Conservation (phyloP, 164 flowering plant genomes). For the Piper longum region DNA sequence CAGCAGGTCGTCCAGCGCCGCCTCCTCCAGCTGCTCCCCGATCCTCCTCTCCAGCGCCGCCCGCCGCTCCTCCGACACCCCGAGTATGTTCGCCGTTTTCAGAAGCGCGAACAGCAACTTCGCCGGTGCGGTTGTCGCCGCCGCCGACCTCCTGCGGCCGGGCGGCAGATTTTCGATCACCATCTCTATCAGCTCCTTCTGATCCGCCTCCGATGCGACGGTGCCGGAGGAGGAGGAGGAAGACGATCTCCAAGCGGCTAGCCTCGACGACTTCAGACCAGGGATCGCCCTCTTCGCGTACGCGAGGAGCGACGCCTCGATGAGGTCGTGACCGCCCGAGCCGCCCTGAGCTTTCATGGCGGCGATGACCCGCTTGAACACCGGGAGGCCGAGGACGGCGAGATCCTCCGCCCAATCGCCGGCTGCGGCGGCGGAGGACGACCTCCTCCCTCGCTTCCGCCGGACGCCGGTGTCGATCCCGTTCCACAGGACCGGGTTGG, state of each 20-base stretch:
- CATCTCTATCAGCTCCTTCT: slow-evolving; percentile 54
- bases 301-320: slow-evolving; percentile 48
- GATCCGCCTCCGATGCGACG: slow-evolving; percentile 38
- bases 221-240: slow-evolving; percentile 4
- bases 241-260: slow-evolving; percentile 19
- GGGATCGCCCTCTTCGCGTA: slow-evolving; percentile 61
- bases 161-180: slow-evolving; percentile 41
- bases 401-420: slow-evolving; percentile 52
- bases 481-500: slow-evolving; percentile 27
- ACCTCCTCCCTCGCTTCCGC: slow-evolving; percentile 5
- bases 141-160: too few species aligned
- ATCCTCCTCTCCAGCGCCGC: slow-evolving; percentile 52
- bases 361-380: slow-evolving; percentile 41
- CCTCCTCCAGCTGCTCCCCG: slow-evolving; percentile 52
- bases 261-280: slow-evolving; percentile 31
- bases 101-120: slow-evolving; percentile 54
- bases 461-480: slow-evolving; percentile 30
- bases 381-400: slow-evolving; percentile 23
- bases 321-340: slow-evolving; percentile 23
- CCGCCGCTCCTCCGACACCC: slow-evolving; percentile 35
- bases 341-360: slow-evolving; percentile 34
- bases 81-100: slow-evolving; percentile 57
- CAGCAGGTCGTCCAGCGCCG: slow-evolving; percentile 65
- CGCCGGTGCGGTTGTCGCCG: slow-evolving; percentile 13
- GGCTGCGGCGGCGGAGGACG: not conserved